Percentiles rank a stretch among this genome's conserved stretches.
These are phyloP conservation scores for Chrysosporium keratinophilum DNA, from an alignment of 2,329 filamentous ascomycete genomes.

Conservation along the genomic window DNA sequence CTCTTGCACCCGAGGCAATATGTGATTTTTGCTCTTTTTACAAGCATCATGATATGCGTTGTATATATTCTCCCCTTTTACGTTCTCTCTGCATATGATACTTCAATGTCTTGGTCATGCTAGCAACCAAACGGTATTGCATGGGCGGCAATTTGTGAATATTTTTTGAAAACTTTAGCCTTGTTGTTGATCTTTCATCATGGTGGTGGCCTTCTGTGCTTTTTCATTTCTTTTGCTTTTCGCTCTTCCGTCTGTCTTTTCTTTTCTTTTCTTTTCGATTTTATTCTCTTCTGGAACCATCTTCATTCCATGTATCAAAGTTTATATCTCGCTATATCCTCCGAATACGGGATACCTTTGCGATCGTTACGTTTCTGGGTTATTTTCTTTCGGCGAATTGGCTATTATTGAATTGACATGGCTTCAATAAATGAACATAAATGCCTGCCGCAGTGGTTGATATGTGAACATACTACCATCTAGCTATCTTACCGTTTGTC, in stretches of 20 bases:
- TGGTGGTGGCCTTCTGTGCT: neutral
- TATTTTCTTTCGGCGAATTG: neutral
- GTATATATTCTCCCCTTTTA: slow-evolving; percentile 2
- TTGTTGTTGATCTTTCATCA: neutral
- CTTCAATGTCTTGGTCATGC: neutral
- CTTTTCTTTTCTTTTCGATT: neutral
- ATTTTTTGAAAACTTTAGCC: slow-evolving; percentile 1
- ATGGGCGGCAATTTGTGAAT: slow-evolving; percentile 9
- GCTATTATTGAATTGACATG: neutral
- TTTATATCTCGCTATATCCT: neutral
- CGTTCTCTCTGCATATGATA: neutral
- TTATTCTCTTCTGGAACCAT: neutral
- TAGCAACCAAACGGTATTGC: slow-evolving; percentile 1
- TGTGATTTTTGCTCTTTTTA: neutral
- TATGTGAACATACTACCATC: neutral
- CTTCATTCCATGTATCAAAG: neutral
- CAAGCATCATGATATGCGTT: neutral
- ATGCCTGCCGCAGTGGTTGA: neutral
- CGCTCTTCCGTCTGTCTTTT: neutral
- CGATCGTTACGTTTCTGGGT: neutral
- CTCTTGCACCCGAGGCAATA: neutral
- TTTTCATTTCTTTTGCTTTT: neutral
- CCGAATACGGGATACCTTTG: neutral
- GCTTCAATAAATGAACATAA: neutral
- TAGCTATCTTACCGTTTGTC: neutral